Percentiles rank a stretch among this genome's conserved stretches.
phyloP scores from a whole-genome alignment of 2,329 filamentous ascomycete species.

The Neonectria coccinea region DNA sequence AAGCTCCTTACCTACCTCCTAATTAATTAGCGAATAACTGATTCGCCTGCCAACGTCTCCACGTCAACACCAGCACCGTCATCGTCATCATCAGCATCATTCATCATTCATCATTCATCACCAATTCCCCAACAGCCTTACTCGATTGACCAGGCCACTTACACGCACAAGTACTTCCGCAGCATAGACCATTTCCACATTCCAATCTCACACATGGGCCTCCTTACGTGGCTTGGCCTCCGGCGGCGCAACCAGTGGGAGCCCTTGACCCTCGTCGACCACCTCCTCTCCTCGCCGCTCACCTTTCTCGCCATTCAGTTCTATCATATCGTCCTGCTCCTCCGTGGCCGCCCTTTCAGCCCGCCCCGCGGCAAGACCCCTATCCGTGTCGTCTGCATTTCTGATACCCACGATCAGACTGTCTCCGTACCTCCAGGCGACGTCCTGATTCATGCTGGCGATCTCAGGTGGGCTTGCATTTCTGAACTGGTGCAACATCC shows the following conservation, averaged over 20 bases:
- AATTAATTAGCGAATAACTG: slow-evolving; percentile 17
- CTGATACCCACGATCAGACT: slow-evolving; percentile 83
- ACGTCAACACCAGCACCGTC: slow-evolving; percentile 17
- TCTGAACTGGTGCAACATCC: not conserved
- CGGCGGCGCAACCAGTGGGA: slow-evolving; percentile 62
- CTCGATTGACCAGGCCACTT: not conserved
- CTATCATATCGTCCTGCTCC: slow-evolving; percentile 72
- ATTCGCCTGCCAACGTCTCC: slow-evolving; percentile 32
- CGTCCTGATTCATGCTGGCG: slow-evolving; percentile 89
- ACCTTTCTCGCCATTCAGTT: slow-evolving; percentile 70
- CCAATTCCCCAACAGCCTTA: not conserved
- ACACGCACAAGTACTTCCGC: not conserved
- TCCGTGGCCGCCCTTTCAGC: slow-evolving; percentile 74
- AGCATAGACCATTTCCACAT: no score
- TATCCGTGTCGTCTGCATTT: slow-evolving; percentile 86
- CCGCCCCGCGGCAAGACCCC: slow-evolving; percentile 66
- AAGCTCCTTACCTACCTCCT: slow-evolving; percentile 1
- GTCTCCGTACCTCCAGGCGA: slow-evolving; percentile 78
- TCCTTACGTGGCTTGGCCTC: slow-evolving; percentile 60
- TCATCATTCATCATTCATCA: not conserved
- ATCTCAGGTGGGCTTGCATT: not conserved
- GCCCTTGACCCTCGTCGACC: slow-evolving; percentile 67
- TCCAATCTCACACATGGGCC: slow-evolving; percentile 52
- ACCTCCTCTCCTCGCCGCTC: slow-evolving; percentile 76
- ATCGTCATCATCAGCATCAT: not conserved